These are phyloP conservation scores for Parastagonospora avenae DNA, from an alignment of 2,329 filamentous ascomycete genomes.

Conservation along the genomic window DNA sequence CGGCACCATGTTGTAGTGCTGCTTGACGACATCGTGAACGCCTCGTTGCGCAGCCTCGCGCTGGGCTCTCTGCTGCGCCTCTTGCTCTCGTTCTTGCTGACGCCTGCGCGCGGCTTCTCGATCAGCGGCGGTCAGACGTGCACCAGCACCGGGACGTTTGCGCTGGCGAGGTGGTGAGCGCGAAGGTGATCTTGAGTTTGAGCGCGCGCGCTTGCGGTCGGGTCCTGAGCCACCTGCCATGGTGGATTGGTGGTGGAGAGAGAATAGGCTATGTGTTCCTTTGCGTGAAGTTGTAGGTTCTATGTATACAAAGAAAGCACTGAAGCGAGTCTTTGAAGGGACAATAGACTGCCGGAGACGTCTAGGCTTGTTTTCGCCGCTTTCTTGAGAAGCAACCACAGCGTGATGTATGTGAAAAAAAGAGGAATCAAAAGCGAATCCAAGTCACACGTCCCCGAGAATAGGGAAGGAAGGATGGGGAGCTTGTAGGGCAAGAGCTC, in stretches of 20 bases:
- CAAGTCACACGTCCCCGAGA: not conserved
- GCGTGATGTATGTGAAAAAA: not conserved
- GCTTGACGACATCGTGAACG: slow-evolving; percentile 82
- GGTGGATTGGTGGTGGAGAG: not conserved
- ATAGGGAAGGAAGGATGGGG: not conserved
- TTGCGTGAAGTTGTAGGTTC: not conserved
- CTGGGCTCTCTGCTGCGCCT: slow-evolving; percentile 56
- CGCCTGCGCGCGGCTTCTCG: slow-evolving; percentile 68
- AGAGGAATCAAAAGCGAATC: not conserved
- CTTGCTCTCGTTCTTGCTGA: slow-evolving; percentile 48
- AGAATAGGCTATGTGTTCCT: not conserved
- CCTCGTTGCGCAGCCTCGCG: slow-evolving; percentile 55
- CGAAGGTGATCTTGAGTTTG: slow-evolving; percentile 43
- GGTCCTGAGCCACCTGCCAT: slow-evolving; percentile 30
- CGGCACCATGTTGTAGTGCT: slow-evolving; percentile 96
- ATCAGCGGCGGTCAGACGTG: slow-evolving; percentile 69
- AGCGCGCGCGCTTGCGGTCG: slow-evolving; percentile 38
- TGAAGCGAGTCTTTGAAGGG: too few relatives aligned
- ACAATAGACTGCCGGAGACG: not conserved
- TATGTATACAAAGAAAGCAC: not conserved
- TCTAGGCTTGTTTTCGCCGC: not conserved
- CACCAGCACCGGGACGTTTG: slow-evolving; percentile 61
- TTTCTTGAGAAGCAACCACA: not conserved
- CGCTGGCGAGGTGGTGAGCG: slow-evolving; percentile 63
- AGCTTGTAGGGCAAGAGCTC: not conserved